Evolutionary conservation across 345 rosid species (phyloP).

Genomic region (Acer campestre): DNA sequence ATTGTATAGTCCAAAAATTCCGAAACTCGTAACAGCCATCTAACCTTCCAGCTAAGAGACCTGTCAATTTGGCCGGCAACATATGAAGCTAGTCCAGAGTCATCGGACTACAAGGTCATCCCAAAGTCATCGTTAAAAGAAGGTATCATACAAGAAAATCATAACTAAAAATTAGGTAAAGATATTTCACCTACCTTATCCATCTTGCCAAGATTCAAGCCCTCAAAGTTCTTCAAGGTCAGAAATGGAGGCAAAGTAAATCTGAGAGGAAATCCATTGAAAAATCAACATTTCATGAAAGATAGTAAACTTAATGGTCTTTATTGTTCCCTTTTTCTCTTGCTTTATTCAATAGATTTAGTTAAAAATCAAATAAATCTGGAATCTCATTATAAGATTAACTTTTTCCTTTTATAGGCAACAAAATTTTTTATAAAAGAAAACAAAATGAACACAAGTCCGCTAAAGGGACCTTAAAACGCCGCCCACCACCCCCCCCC

Average conservation of each 20-base stretch:
- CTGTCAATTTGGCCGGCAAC: conserved; percentile 82
- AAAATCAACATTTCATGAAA: not conserved
- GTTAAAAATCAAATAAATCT: not conserved
- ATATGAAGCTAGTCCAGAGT: conserved; percentile 94
- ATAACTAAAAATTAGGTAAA: not conserved
- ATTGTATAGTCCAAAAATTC: not conserved
- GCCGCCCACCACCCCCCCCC: no score
- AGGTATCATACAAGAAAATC: not conserved
- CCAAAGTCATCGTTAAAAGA: not conserved
- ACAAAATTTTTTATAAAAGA: not conserved
- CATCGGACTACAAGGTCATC: conserved; percentile 54
- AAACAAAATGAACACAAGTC: not conserved
- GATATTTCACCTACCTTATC: conserved; percentile 48
- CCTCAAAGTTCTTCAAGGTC: conserved; percentile 92
- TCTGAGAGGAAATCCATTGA: conserved; percentile 36
- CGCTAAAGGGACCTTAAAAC: not conserved
- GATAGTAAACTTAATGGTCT: not conserved
- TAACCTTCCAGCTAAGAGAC: conserved; percentile 92
- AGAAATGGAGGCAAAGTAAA: conserved; percentile 72
- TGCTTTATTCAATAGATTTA: not conserved
- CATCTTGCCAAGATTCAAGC: conserved; percentile 77
- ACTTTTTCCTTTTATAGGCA: not conserved
- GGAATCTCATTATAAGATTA: not conserved
- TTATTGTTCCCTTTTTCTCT: not conserved
- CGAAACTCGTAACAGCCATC: not conserved